Evolutionary conservation across 2,329 filamentous ascomycete genomes (phyloP), one percentile per base, ranked within the genome.

Genomic region (Intubia oerlemansii): DNA sequence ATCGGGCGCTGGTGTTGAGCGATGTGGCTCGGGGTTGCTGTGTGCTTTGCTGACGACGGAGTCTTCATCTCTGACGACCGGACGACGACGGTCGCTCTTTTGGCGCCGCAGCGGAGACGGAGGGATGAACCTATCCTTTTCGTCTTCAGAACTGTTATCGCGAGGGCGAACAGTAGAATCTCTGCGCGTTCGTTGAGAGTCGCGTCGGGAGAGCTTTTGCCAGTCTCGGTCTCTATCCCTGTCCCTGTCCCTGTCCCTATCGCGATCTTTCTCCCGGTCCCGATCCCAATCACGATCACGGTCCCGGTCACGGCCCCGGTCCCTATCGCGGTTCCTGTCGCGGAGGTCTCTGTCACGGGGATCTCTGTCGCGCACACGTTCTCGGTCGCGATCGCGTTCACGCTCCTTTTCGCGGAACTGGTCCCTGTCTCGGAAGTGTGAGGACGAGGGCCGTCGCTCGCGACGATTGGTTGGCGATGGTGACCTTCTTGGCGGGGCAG

Each of bases 1-100:
- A 42, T 34, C 9, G 25, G 28, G 17, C 37, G 34, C 16, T 39
- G 31, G 9, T 39, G 25, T 17, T 29, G 33, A 7, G 25, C 33
- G 6, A 39, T 42, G 21, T 3, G 25, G 25, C 5, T 29, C 31
- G 3, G 24, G 17, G 17, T 15, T 31, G 34, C 29, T 33, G 7
- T 22, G 23, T 8, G 27, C 23, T 24, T 31, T 33, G 24, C 25
- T 26, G 10, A 22, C 14, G 2, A 28, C 13, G 2, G 28, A 20
- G 10, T 47, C 48, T 4, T 52, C 50, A 29, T 54, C 51, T 9
- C 47, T 34, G 3, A 50, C 36, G 9, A 48, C 34, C 2, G 51
- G 50, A 31, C 47, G 48, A 17, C 46, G 44, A 6, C 45, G 43
- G n/a, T 39, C 32, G 20, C 43, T 45, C 20, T 41, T 44, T 29